Evolutionary conservation across 2,329 filamentous ascomycete genomes (phyloP).

Genomic region (Fonsecaea multimorphosa): DNA sequence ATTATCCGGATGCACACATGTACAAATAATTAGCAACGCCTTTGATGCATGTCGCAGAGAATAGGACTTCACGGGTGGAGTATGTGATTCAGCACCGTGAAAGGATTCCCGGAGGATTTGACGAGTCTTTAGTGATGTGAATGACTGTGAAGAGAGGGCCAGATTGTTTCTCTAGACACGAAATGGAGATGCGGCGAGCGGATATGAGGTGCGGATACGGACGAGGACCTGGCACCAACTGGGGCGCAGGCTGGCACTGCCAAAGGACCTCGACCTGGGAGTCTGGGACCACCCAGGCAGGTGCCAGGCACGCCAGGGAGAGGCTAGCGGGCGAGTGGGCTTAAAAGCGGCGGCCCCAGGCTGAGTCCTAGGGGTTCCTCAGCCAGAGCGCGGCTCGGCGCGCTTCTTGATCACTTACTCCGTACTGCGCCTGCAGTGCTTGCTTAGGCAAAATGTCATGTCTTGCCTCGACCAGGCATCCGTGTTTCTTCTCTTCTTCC

Average conservation of each 20-base stretch:
- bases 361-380: background rate
- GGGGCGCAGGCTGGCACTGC: too few relatives aligned
- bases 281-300: too few relatives aligned
- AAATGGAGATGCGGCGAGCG: constrained; percentile 15
- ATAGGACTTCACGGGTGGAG: background rate
- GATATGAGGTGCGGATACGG: constrained; percentile 11
- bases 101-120: background rate
- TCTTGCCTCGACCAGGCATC: constrained; percentile 14
- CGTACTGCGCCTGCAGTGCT: too few relatives aligned
- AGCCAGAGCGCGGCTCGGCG: background rate
- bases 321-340: too few relatives aligned
- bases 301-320: background rate
- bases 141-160: constrained; percentile 14
- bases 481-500: constrained; percentile 11
- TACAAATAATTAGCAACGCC: constrained; percentile 26
- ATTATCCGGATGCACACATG: constrained; percentile 19
- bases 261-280: too few relatives aligned
- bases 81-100: background rate
- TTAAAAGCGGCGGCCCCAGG: constrained; percentile 1
- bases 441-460: constrained; percentile 18
- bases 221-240: background rate
- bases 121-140: background rate
- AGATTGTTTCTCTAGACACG: constrained; percentile 11
- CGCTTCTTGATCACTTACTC: constrained; percentile 6
- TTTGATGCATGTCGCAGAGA: constrained; percentile 30